Evolutionary conservation across 1,284 basidiomycete species (phyloP).

Genomic region (Pascua guehoae): DNA sequence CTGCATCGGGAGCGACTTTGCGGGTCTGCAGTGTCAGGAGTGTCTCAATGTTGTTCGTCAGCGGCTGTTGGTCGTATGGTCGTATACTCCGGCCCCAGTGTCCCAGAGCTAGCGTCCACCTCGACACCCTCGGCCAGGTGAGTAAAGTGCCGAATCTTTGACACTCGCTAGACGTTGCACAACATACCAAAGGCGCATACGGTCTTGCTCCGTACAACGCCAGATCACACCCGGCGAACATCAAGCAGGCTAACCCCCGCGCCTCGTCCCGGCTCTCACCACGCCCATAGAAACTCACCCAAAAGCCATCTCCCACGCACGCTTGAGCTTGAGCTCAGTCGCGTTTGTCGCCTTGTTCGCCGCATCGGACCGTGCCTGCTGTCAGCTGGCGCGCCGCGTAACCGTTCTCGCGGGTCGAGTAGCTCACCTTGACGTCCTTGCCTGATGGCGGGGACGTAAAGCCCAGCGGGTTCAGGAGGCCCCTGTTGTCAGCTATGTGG

Average conservation of each 20-base stretch:
- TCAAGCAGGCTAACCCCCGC: background rate
- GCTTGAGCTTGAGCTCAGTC: conserved; percentile 64
- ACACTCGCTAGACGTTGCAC: too few species aligned
- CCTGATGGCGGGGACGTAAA: conserved; percentile 5
- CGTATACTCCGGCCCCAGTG: too few species aligned
- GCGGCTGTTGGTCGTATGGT: too few species aligned
- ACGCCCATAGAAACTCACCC: conserved; percentile 42
- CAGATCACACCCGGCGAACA: too few species aligned
- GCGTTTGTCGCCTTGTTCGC: conserved; percentile 17
- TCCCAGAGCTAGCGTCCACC: too few species aligned
- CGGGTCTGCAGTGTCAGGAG: conserved; percentile 55
- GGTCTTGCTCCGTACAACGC: background rate
- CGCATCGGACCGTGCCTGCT: background rate
- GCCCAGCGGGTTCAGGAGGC: conserved; percentile 10
- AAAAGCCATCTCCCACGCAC: conserved; percentile 83
- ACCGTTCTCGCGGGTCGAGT: background rate
- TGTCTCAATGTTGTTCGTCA: background rate
- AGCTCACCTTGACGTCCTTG: conserved; percentile 12
- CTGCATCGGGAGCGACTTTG: conserved; percentile 87
- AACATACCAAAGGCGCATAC: too few species aligned
- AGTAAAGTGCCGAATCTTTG: too few species aligned
- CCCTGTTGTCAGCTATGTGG: conserved; percentile 3
- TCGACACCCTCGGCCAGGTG: background rate
- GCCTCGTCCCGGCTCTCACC: background rate
- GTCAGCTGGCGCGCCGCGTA: background rate